phyloP scores from a whole-genome alignment of 768 basidiomycete species.

The Royoungia palumana region DNA sequence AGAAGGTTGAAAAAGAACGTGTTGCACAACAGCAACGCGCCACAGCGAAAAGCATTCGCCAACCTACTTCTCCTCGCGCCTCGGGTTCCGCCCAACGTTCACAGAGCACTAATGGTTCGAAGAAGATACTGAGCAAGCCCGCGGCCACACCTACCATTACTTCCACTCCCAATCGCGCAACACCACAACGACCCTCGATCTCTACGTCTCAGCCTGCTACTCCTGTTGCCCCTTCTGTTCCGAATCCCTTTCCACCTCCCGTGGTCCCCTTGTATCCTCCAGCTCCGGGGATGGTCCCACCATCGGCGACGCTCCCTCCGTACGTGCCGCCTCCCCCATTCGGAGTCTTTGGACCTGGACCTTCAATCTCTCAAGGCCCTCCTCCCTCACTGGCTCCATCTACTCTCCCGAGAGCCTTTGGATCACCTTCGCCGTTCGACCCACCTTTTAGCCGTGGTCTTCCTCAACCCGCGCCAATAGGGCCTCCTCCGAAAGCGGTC shows the following conservation, averaged over 20 bases:
- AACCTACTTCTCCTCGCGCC: conserved; percentile 50
- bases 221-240: conserved; percentile 31
- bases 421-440: conserved; percentile 52
- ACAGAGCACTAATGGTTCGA: conserved; percentile 47
- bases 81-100: conserved; percentile 48
- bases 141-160: conserved; percentile 26
- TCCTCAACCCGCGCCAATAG: conserved; percentile 50
- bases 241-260: conserved; percentile 41
- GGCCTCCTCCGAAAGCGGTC: conserved; percentile 43
- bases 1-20: conserved; percentile 50
- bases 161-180: conserved; percentile 36
- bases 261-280: conserved; percentile 49
- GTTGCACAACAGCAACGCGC: conserved; percentile 49
- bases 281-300: conserved; percentile 41
- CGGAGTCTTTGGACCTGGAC: conserved; percentile 44
- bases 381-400: conserved; percentile 52
- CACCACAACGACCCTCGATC: conserved; percentile 35
- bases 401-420: conserved; percentile 52
- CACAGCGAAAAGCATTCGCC: conserved; percentile 43
- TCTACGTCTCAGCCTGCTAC: conserved; percentile 45
- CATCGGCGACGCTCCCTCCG: conserved; percentile 48
- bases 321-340: conserved; percentile 52
- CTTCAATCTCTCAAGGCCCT: conserved; percentile 42
- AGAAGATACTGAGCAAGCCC: conserved; percentile 62
- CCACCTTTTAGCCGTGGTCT: conserved; percentile 42